Percentiles rank a stretch among this genome's conserved stretches.
Conservation (phyloP, 2,329 filamentous ascomycete genomes). For the Tolypocladium ovalisporum region DNA sequence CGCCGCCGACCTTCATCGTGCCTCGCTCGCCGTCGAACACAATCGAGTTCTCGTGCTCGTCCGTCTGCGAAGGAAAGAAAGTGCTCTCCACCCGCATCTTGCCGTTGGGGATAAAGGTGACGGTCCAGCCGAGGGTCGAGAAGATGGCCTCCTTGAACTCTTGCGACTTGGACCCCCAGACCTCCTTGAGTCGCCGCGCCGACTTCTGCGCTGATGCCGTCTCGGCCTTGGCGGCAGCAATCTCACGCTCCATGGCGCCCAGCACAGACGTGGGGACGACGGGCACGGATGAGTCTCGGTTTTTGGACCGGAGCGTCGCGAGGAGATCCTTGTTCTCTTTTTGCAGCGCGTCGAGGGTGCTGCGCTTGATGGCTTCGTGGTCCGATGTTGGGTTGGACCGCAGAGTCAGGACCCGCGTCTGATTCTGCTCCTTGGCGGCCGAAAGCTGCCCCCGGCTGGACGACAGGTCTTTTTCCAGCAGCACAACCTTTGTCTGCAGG, state of each 20-base stretch:
- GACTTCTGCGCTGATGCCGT: conserved; percentile 70
- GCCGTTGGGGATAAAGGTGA: conserved; percentile 94
- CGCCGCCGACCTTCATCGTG: conserved; percentile 96
- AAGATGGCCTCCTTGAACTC: conserved; percentile 96
- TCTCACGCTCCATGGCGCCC: conserved; percentile 62
- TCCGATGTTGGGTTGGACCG: conserved; percentile 88
- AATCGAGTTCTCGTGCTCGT: conserved; percentile 62
- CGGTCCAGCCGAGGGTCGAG: conserved; percentile 82
- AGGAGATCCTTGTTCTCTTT: conserved; percentile 79
- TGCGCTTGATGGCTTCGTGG: conserved; percentile 71
- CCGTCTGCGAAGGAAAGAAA: conserved; percentile 60
- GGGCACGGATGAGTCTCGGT: conserved; percentile 33
- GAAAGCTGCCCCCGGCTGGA: conserved; percentile 64
- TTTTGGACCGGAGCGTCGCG: conserved; percentile 49
- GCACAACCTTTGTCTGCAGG: conserved; percentile 56
- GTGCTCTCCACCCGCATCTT: conserved; percentile 85
- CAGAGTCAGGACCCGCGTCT: conserved; percentile 74
- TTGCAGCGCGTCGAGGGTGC: conserved; percentile 65
- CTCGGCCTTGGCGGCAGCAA: conserved; percentile 59
- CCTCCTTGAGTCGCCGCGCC: conserved; percentile 76
- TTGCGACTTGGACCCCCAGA: conserved; percentile 80
- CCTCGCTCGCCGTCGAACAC: conserved; percentile 89
- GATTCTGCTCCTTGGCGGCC: conserved; percentile 51
- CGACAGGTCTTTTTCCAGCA: conserved; percentile 66
- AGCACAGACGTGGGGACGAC: conserved; percentile 70